Base-by-base conservation (phyloP, 1,139 yeast genomes). In the Petasospora fabianii region DNA sequence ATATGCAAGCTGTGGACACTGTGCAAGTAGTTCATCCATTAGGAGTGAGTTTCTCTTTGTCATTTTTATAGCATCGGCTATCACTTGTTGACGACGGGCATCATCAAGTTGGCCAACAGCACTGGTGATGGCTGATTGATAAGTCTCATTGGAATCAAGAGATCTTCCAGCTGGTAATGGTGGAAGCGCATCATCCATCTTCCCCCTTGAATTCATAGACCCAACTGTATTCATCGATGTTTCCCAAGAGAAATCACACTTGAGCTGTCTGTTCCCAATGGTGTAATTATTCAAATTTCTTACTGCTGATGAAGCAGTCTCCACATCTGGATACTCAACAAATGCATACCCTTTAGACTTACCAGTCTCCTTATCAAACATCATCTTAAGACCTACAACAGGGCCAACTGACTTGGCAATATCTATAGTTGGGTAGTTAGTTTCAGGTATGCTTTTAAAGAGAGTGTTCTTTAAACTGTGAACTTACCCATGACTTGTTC, bases 281-380 rank as follows among this genome's bases (percentile, higher is more conserved):
- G 76, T 72, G 63, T 83, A 82, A 49, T 86, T 84, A 60, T 86
- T 85, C 50, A 90, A 67, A 62, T 90, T 92, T 43, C 97, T 69
- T 15, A 88, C 95, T 0, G 97, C 97, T 13, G 94, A 81, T 2
- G 86, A 80, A 1, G 97, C 96, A 0, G 96, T 84, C 51, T 85
- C 96, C 15, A 66, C 53, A 48, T 74, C 71, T 14, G 44, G 39
- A 31, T 84, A 90, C 51, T 84, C 90, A 16, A 90, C 82, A 53
- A 84, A 85, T 3, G 96, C 97, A 60, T 78, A 86, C 1, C 97
- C 97, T 60, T 84, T 87, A 14, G 96, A 85, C 56, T 82, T 84
- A 3, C 97, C 97, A 0, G 96, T 87, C 42, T 80, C 80, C 32
- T 85, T 83, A 60, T 90, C 97, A 58, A 90, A 86, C 57, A 86